Evolutionary conservation across 768 basidiomycete species (phyloP).

Genomic region (Russula sp.): DNA sequence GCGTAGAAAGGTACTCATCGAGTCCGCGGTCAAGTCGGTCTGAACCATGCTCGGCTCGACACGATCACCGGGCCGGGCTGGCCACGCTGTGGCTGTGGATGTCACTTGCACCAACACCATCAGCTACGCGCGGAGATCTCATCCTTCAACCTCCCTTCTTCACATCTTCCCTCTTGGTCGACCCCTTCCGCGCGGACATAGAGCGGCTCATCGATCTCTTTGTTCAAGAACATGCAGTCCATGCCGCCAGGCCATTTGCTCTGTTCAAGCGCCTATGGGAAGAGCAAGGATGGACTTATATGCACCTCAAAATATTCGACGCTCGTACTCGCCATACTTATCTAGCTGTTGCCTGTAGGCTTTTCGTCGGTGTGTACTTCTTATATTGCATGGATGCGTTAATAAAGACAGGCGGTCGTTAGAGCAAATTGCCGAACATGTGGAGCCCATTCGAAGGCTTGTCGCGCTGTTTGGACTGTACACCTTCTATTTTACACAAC

Average conservation of each 20-base stretch:
- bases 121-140: constrained; percentile 56
- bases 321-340: constrained; percentile 61
- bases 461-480: constrained; percentile 69
- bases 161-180: constrained; percentile 71
- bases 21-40: not conserved
- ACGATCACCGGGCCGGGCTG: not conserved
- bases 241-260: constrained; percentile 51
- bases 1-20: constrained; percentile 47
- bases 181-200: constrained; percentile 63
- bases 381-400: not conserved
- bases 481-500: constrained; percentile 67
- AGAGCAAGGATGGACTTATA: constrained; percentile 65
- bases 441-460: constrained; percentile 53
- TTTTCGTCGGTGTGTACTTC: constrained; percentile 59
- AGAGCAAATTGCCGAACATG: constrained; percentile 55
- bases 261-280: constrained; percentile 72
- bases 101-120: constrained; percentile 53
- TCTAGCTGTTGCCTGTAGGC: constrained; percentile 53
- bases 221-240: constrained; percentile 44
- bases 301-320: constrained; percentile 75
- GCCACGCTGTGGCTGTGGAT: too few species aligned
- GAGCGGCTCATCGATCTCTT: constrained; percentile 51
- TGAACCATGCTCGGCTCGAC: not conserved
- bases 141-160: constrained; percentile 73
- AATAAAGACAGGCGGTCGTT: not conserved